phyloP scores from a whole-genome alignment of 2,329 filamentous ascomycete species.

The Parastagonospora avenae region DNA sequence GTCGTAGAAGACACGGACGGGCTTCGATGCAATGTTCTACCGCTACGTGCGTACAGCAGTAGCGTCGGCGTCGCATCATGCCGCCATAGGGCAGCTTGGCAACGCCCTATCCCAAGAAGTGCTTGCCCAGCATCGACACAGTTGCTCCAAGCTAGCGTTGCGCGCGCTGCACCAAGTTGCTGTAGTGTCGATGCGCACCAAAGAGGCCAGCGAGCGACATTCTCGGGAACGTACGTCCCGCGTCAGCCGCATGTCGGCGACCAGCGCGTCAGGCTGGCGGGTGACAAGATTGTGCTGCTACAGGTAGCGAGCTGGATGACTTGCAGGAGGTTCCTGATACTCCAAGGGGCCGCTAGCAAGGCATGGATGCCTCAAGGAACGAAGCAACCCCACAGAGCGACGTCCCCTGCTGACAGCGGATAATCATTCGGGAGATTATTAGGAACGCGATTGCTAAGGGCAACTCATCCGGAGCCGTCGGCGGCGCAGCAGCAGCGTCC shows the following conservation, averaged over 20 bases:
- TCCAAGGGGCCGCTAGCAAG: constrained; percentile 8
- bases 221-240: background rate
- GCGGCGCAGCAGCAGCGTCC: constrained; percentile 4
- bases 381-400: constrained; percentile 26
- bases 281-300: constrained; percentile 5
- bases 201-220: background rate
- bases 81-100: constrained; percentile 9
- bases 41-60: too few relatives aligned
- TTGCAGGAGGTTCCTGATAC: constrained; percentile 13
- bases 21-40: constrained; percentile 11
- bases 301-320: constrained; percentile 8
- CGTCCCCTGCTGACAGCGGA: constrained; percentile 16
- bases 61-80: background rate
- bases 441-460: constrained; percentile 19
- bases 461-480: constrained; percentile 11
- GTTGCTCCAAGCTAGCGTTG: background rate
- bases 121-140: background rate
- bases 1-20: constrained; percentile 16
- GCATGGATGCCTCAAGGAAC: constrained; percentile 12
- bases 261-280: background rate
- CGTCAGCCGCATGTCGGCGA: constrained; percentile 4
- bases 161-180: background rate
- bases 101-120: constrained; percentile 4
- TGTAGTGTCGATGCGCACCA: background rate
- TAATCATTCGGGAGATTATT: constrained; percentile 30